A percentile compares a stretch with the other conserved stretches of the same genome.
Conservation (phyloP, 352 stramenopile species). For the Phytophthora podocarpi region DNA sequence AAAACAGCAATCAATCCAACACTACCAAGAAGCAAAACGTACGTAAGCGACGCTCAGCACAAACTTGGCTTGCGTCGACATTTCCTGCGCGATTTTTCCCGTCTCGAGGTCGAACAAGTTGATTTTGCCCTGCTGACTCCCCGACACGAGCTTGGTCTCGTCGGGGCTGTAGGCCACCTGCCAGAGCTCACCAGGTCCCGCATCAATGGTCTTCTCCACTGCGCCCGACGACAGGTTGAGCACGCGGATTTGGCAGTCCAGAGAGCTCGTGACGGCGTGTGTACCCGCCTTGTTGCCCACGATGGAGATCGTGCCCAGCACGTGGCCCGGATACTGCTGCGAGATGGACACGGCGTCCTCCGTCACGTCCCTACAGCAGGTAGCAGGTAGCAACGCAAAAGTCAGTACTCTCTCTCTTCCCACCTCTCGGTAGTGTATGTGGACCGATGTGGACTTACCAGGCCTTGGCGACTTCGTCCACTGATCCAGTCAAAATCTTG, state of each 20-base stretch:
- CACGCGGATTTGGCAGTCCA: slow-evolving; percentile 86
- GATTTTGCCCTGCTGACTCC: slow-evolving; percentile 87
- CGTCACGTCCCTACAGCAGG: slow-evolving; percentile 56
- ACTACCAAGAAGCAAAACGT: slow-evolving; percentile 15
- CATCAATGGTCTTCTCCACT: slow-evolving; percentile 87
- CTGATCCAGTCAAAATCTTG: slow-evolving; percentile 88
- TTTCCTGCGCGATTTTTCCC: slow-evolving; percentile 82
- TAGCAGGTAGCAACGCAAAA: not conserved
- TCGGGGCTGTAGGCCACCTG: slow-evolving; percentile 85
- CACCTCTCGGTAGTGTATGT: not conserved
- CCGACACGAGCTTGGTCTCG: slow-evolving; percentile 80
- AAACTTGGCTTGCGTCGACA: slow-evolving; percentile 74
- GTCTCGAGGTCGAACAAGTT: slow-evolving; percentile 85
- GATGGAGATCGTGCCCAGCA: slow-evolving; percentile 87
- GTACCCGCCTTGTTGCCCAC: slow-evolving; percentile 81
- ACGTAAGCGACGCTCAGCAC: slow-evolving; percentile 81
- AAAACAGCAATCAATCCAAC: not conserved
- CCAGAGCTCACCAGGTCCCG: slow-evolving; percentile 88
- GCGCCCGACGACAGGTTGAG: slow-evolving; percentile 73
- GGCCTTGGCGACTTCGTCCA: slow-evolving; percentile 88
- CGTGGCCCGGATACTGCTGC: slow-evolving; percentile 85
- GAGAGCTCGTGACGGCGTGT: slow-evolving; percentile 76
- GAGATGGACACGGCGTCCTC: slow-evolving; percentile 74
- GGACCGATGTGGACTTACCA: slow-evolving; percentile 48
- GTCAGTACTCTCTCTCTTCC: not conserved